Evolutionary conservation across 352 stramenopile species (phyloP), one percentile per base, ranked within the genome.

Genomic region (Blastocystis sp.): DNA sequence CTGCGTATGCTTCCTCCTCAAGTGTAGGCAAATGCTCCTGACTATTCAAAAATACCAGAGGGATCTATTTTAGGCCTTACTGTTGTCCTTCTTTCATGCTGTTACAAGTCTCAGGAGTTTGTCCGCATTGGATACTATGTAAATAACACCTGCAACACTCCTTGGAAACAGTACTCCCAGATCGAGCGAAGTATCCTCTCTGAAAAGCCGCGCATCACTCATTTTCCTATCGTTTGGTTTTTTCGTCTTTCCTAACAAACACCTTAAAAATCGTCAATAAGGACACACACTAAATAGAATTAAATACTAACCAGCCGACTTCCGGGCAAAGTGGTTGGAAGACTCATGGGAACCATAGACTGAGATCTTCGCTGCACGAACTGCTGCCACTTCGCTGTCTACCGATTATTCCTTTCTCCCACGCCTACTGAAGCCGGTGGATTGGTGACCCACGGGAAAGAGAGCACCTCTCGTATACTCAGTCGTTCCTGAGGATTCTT

Each of bases 101-200:
- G 93, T 55, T 99, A 99, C 93, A 94, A 95, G 81, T 94, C 96
- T 78, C 94, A 95, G 37, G 96, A 99, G 91, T 99, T 99, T 91
- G 95, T 99, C 37, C 94, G 96, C 9, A 92, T 97, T 7, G 95
- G 95, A 8, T 99, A 98, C 93, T 99, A 99, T 92, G 96, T 99
- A 37, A 99, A 98, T 91, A 99, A 99, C 92, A 96, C 98, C 93
- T 98, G 56, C 39, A 47, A 73, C 4, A 45, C 55, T 54, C 37
- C 13, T 64, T 90, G 64, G 63, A 79, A 54, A 41, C 6, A 82
- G 47, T 45, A n/a, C 24, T 68, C 37, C 13, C 43, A 70, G 39
- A 82, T 47, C 18, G 13, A 59, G 90, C 94, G 97, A 89, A 96
- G 98, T 91, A 98, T 99, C 76, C 92, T 98, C 82, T 95, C 96